Base-by-base conservation (phyloP, 345 rosid species). In the Mercurialis annua region DNA sequence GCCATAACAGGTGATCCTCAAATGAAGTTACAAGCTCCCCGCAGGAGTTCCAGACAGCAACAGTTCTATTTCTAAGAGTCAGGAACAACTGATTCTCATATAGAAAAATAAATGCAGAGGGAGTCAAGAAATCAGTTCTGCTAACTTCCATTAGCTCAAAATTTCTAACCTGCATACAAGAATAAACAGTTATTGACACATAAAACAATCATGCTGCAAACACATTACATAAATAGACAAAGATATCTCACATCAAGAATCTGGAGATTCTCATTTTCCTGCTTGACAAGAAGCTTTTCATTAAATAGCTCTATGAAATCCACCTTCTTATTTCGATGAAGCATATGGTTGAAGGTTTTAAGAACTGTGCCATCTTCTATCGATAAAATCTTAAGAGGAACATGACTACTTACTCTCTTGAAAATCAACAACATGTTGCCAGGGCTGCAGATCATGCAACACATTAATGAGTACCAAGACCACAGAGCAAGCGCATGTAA, bases 1-100 rank as follows among this genome's bases (percentile, higher is more conserved):
- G 92, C 93, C 98, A 90, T 68, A 90, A 76, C 24, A 88, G 85
- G 75, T 92, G 98, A 73, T 93, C 97, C 76, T 93, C 98, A 67
- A 93, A 93, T 16, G 98, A 93, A 48, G 98, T 93, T 40, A 93
- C 97, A 20, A 87, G 97, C 80, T 93, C 97, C 43, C 98, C 98
- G 0, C 90, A 90, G 52, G 88, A 93, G 68, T 93, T 93, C 98
- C 96, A 93, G 34, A 93, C 96, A 36, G 96, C 80, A 54, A 93
- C 96, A 23, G 85, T 90, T 44, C 91, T 74, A 47, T 85, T 86
- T 80, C 94, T 86, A 75, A 93, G 90, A 24, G 96, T 93, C 33
- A 93, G 77, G 81, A 93, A 93, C 75, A 93, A 72, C 80, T 90
- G 98, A 72, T 90, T 93, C 81, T 90, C 98, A 30, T 90, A 93